Conservation (phyloP, 139 green algal genomes). For the Ulvella scutata region DNA sequence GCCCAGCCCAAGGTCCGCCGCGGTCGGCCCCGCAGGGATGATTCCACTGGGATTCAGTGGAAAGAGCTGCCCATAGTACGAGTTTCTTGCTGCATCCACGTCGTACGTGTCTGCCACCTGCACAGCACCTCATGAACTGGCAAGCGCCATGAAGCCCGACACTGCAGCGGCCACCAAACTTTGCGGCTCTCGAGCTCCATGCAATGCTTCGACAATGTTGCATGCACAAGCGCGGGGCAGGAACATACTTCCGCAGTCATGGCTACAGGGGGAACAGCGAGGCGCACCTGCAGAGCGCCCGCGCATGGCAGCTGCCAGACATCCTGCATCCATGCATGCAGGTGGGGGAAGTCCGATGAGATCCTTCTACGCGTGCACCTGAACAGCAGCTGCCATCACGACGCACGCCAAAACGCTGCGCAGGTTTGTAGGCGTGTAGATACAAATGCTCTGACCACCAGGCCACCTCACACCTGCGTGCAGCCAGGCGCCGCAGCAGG, state of each 20-base stretch:
- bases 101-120: constrained; percentile 56
- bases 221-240: too few relatives aligned
- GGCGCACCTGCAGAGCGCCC: constrained; percentile 27
- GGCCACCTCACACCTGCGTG: too few relatives aligned
- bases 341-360: constrained; percentile 50
- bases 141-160: background rate
- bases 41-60: constrained; percentile 85
- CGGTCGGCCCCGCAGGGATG: constrained; percentile 45
- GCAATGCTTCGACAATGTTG: too few relatives aligned
- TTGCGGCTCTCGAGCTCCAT: too few relatives aligned
- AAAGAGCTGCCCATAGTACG: constrained; percentile 79
- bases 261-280: too few relatives aligned
- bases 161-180: background rate
- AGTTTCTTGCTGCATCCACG: constrained; percentile 44
- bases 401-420: too few relatives aligned
- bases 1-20: constrained; percentile 22
- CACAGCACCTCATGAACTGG: background rate
- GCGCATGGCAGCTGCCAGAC: constrained; percentile 47
- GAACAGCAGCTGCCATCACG: too few relatives aligned
- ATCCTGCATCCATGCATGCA: constrained; percentile 66
- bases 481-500: too few relatives aligned
- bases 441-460: too few relatives aligned
- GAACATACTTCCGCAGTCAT: too few relatives aligned
- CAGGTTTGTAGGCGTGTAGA: too few relatives aligned
- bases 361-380: constrained; percentile 25